These are phyloP conservation scores for Furcasterigmium furcatum DNA, from an alignment of 2,329 filamentous ascomycete species.

Conservation along the genomic window DNA sequence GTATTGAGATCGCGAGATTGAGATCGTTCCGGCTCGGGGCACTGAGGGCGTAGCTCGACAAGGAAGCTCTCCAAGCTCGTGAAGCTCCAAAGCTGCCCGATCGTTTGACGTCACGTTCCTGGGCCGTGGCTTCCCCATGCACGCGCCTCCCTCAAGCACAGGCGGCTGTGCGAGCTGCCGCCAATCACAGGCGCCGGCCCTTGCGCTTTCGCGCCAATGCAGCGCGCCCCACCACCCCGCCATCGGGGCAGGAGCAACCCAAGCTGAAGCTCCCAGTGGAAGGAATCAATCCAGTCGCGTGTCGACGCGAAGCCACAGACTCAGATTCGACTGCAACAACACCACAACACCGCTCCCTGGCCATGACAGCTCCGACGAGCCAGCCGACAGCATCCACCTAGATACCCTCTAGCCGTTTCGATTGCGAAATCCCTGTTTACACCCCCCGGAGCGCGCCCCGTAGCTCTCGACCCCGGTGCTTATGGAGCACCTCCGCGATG, in stretches of 20 bases:
- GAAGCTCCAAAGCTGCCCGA: not conserved
- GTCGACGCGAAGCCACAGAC: not conserved
- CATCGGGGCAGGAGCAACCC: not conserved
- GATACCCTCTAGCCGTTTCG: no score
- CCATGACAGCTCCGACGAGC: no score
- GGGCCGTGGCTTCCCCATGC: not conserved
- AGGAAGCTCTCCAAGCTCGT: not conserved
- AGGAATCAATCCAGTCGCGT: not conserved
- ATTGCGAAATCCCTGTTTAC: no score
- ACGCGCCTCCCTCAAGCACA: not conserved
- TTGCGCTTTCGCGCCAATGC: not conserved
- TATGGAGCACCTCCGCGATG: conserved; percentile 52
- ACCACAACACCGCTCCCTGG: no score
- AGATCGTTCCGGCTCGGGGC: not conserved
- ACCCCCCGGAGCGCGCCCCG: no score
- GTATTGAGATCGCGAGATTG: not conserved
- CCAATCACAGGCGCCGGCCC: not conserved
- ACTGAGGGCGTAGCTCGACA: not conserved
- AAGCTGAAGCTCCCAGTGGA: not conserved
- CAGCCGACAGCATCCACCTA: not conserved
- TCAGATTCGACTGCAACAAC: not conserved
- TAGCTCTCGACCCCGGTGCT: not conserved
- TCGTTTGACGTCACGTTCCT: conserved; percentile 4
- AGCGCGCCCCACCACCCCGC: not conserved
- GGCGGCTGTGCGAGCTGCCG: not conserved